Conservation (phyloP, 179 eudicot genomes). For the Beta lomatogona region DNA sequence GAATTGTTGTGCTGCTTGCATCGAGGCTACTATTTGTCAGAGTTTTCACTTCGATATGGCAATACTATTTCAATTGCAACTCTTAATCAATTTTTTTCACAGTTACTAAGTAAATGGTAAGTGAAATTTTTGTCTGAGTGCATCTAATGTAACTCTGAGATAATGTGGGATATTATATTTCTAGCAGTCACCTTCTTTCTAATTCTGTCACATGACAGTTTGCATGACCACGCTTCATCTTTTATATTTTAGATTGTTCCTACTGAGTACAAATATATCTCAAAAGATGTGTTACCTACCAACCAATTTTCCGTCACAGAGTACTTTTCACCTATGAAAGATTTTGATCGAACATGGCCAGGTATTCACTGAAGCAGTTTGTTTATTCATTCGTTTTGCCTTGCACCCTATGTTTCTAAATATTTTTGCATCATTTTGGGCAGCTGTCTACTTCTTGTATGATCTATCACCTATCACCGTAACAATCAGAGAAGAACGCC, state of each 20-base stretch:
- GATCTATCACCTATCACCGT: slow-evolving; percentile 97
- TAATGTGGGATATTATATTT: neutral
- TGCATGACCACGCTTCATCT: slow-evolving; percentile 20
- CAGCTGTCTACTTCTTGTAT: slow-evolving; percentile 97
- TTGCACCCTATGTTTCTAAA: slow-evolving; percentile 3
- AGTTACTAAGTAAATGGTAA: neutral
- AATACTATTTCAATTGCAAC: neutral
- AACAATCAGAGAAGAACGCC: slow-evolving; percentile 93
- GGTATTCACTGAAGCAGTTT: slow-evolving; percentile 38
- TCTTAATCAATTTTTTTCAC: neutral
- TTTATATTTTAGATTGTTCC: slow-evolving; percentile 79
- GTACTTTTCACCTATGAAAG: slow-evolving; percentile 87
- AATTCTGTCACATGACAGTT: neutral
- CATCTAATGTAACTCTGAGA: neutral
- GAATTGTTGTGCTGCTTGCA: neutral
- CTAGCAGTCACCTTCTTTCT: neutral
- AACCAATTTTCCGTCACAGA: slow-evolving; percentile 98
- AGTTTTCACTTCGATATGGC: neutral
- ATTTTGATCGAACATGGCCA: slow-evolving; percentile 89
- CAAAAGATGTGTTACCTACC: slow-evolving; percentile 85
- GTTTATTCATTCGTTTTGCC: neutral
- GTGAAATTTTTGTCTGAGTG: slow-evolving; percentile 12
- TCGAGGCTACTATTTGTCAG: neutral
- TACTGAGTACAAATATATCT: slow-evolving; percentile 81
- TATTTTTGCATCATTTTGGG: slow-evolving; percentile 13